Percentiles rank a stretch among this genome's conserved stretches.
These are phyloP conservation scores for Triangularia verruculosa DNA, from an alignment of 2,329 filamentous ascomycete genomes.

Conservation along the genomic window DNA sequence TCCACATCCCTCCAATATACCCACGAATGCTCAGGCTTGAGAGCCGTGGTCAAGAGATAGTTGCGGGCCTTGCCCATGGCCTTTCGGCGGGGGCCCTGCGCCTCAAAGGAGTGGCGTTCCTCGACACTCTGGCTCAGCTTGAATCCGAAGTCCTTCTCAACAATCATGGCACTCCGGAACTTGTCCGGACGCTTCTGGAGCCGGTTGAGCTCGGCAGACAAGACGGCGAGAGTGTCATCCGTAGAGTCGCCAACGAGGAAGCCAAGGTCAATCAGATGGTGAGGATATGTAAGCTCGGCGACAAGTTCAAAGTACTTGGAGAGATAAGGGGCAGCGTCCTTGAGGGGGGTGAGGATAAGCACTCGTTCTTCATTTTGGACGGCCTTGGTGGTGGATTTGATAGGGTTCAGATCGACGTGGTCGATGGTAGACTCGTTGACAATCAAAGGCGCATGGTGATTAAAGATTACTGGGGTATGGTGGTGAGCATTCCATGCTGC, in stretches of 20 bases:
- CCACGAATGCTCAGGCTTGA: slow-evolving; percentile 96
- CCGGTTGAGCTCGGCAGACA: slow-evolving; percentile 80
- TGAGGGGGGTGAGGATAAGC: slow-evolving; percentile 87
- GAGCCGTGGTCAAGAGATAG: slow-evolving; percentile 76
- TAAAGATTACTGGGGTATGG: slow-evolving; percentile 92
- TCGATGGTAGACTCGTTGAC: slow-evolving; percentile 79
- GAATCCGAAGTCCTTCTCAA: slow-evolving; percentile 88
- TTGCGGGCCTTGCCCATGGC: slow-evolving; percentile 88
- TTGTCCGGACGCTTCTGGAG: slow-evolving; percentile 79
- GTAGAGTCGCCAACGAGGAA: slow-evolving; percentile 91
- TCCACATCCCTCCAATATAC: slow-evolving; percentile 99
- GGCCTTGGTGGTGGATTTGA: slow-evolving; percentile 78
- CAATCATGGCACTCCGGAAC: slow-evolving; percentile 79
- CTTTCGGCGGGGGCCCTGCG: slow-evolving; percentile 86
- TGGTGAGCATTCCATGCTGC: slow-evolving; percentile 84
- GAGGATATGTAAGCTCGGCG: slow-evolving; percentile 85
- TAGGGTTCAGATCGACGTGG: slow-evolving; percentile 78
- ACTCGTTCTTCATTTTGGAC: slow-evolving; percentile 79
- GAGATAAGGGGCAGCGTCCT: slow-evolving; percentile 80
- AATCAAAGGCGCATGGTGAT: slow-evolving; percentile 84
- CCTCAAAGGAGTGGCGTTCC: slow-evolving; percentile 79
- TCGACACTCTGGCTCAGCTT: slow-evolving; percentile 74
- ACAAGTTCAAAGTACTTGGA: slow-evolving; percentile 92
- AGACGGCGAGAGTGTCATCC: slow-evolving; percentile 86
- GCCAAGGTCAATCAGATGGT: slow-evolving; percentile 89